Evolutionary conservation across 2,329 filamentous ascomycete species (phyloP).

Genomic region (Penicillium janthinellum): DNA sequence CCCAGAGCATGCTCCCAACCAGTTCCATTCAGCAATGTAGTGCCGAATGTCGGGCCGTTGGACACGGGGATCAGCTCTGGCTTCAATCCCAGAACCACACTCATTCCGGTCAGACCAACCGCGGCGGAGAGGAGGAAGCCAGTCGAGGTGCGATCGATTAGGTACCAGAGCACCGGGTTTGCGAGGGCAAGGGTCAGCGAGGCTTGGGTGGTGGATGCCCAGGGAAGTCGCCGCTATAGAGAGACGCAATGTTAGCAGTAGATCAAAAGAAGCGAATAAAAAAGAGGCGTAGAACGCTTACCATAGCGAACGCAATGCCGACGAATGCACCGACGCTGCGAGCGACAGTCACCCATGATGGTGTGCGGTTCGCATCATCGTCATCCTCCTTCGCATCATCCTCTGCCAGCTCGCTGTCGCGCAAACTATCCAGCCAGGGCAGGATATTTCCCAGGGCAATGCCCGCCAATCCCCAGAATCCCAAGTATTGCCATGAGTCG

Average conservation of each 20-base stretch:
- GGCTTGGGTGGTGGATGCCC: conserved; percentile 93
- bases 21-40: conserved; percentile 32
- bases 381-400: conserved; percentile 32
- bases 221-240: conserved; percentile 77
- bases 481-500: conserved; percentile 66
- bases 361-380: conserved; percentile 31
- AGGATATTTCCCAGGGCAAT: conserved; percentile 76
- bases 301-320: conserved; percentile 78
- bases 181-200: conserved; percentile 85
- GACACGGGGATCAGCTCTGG: conserved; percentile 76
- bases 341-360: conserved; percentile 70
- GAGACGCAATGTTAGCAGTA: conserved; percentile 8
- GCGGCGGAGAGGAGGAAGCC: conserved; percentile 78
- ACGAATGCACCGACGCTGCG: conserved; percentile 71
- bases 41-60: conserved; percentile 45
- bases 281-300: conserved; percentile 52
- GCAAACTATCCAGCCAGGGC: conserved; percentile 80
- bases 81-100: conserved; percentile 71
- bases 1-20: conserved; percentile 35
- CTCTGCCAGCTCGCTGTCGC: conserved; percentile 57
- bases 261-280: neutral
- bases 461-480: conserved; percentile 79
- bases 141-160: conserved; percentile 85
- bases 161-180: conserved; percentile 93
- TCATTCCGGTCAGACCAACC: conserved; percentile 74